Conservation (phyloP, 2,329 filamentous ascomycete species). For the Trichoderma cornu-damae region DNA sequence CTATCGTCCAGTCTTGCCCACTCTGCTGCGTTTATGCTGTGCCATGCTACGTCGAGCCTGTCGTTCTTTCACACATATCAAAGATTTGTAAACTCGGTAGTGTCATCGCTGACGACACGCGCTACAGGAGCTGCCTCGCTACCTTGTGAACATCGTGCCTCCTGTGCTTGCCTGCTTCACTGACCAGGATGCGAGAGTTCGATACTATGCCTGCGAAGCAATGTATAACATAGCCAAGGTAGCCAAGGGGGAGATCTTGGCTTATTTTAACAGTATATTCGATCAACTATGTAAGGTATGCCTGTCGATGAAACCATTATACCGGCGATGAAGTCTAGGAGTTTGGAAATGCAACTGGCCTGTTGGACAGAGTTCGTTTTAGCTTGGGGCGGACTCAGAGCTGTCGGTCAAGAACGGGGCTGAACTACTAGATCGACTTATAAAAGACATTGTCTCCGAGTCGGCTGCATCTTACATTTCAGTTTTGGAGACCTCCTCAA, state of each 20-base stretch:
- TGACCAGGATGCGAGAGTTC: conserved; percentile 93
- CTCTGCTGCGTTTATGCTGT: not conserved
- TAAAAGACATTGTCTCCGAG: conserved; percentile 95
- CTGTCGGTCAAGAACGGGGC: conserved; percentile 97
- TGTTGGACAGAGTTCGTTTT: conserved; percentile 12
- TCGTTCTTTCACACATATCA: not conserved
- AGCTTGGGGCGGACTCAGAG: conserved; percentile 94
- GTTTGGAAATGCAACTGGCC: not conserved
- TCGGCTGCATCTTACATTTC: conserved; percentile 94
- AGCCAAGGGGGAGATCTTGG: conserved; percentile 91
- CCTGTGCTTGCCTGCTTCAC: conserved; percentile 96
- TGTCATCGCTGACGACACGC: conserved; percentile 49
- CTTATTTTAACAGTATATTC: conserved; percentile 98
- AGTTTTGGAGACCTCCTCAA: conserved; percentile 60
- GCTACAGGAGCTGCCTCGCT: conserved; percentile 81
- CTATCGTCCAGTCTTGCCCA: not conserved
- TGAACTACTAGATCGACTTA: conserved; percentile 85
- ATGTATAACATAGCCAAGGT: conserved; percentile 99
- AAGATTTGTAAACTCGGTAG: not conserved
- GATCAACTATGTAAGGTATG: conserved; percentile 90
- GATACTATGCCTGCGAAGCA: conserved; percentile 98
- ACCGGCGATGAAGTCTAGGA: not conserved
- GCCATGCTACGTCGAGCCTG: not conserved
- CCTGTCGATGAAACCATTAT: not conserved
- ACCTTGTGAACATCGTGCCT: conserved; percentile 89